A percentile compares a stretch with the other conserved stretches of the same genome.
Conservation (phyloP, 108 stramenopile species). For the Mediolabrus comicus region DNA sequence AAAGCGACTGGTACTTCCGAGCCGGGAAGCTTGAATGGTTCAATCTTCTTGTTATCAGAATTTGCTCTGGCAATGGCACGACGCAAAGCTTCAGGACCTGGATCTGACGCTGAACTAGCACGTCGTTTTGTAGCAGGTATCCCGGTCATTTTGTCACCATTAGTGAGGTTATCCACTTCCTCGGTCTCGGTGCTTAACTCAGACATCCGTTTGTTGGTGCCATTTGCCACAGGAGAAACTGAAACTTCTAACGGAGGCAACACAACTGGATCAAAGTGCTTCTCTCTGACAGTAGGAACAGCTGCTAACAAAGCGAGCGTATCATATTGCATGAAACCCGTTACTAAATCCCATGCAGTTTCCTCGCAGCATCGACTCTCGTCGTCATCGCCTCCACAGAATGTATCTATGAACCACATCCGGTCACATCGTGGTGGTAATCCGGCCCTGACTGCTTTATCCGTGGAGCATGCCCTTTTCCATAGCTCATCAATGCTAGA, state of each 20-base stretch:
- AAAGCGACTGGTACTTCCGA: slow-evolving; percentile 18
- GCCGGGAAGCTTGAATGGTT: slow-evolving; percentile 20
- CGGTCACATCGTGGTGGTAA: slow-evolving; percentile 43
- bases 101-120: slow-evolving; percentile 7
- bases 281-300: slow-evolving; percentile 35
- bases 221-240: background rate
- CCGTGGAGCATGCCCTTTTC: slow-evolving; percentile 37
- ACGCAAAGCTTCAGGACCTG: slow-evolving; percentile 16
- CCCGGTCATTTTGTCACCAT: background rate
- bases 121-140: background rate
- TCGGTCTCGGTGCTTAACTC: background rate
- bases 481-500: slow-evolving; percentile 44
- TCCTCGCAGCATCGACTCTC: slow-evolving; percentile 25
- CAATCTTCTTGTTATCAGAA: slow-evolving; percentile 20
- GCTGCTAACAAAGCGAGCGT: slow-evolving; percentile 46
- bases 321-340: slow-evolving; percentile 50
- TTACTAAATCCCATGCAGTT: slow-evolving; percentile 51
- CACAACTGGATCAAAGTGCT: slow-evolving; percentile 42
- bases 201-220: background rate
- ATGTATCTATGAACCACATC: slow-evolving; percentile 48
- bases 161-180: background rate
- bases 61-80: slow-evolving; percentile 24
- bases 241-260: slow-evolving; percentile 28
- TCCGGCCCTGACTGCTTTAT: slow-evolving; percentile 26
- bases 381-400: slow-evolving; percentile 45